Percentiles rank a stretch among this genome's conserved stretches.
Evolutionary conservation across 164 flowering plant species (phyloP).

Genomic region (Magnolia sinica): DNA sequence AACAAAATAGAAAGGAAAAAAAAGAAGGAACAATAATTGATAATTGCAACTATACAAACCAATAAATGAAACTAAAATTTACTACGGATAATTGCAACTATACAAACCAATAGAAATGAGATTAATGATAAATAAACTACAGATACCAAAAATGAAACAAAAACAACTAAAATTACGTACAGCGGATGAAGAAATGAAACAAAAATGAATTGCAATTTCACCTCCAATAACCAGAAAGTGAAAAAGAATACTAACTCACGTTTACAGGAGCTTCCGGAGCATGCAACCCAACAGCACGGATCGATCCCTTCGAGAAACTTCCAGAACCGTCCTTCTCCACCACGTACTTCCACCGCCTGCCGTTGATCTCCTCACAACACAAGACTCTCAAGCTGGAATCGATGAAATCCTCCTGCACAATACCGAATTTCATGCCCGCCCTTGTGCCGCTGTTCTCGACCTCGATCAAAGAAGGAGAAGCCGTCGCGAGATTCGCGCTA

Average conservation of each 20-base stretch:
- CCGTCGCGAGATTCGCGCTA: slow-evolving; percentile 75
- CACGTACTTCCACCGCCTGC: slow-evolving; percentile 72
- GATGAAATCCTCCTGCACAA: slow-evolving; percentile 39
- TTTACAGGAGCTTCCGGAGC: slow-evolving; percentile 63
- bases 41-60: too few relatives aligned
- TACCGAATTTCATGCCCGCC: slow-evolving; percentile 28
- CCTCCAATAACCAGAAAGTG: neutral
- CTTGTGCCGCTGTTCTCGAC: slow-evolving; percentile 15
- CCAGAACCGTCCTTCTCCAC: slow-evolving; percentile 40
- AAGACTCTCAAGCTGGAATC: slow-evolving; percentile 67
- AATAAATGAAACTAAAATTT: too few relatives aligned
- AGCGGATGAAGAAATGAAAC: too few relatives aligned
- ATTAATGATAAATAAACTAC: neutral
- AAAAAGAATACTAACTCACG: slow-evolving; percentile 28
- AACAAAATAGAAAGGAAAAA: too few relatives aligned
- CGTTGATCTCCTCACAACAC: slow-evolving; percentile 81
- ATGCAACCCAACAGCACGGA: slow-evolving; percentile 70
- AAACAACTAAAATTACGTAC: too few relatives aligned
- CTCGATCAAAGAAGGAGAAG: slow-evolving; percentile 18
- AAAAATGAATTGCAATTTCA: neutral
- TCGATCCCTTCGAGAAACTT: slow-evolving; percentile 41
- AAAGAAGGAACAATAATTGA: too few relatives aligned
- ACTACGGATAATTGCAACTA: too few relatives aligned
- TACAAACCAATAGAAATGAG: too few relatives aligned
- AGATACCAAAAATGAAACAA: neutral